Conservation (phyloP, 768 basidiomycete genomes). For the Naganishia kalamii region DNA sequence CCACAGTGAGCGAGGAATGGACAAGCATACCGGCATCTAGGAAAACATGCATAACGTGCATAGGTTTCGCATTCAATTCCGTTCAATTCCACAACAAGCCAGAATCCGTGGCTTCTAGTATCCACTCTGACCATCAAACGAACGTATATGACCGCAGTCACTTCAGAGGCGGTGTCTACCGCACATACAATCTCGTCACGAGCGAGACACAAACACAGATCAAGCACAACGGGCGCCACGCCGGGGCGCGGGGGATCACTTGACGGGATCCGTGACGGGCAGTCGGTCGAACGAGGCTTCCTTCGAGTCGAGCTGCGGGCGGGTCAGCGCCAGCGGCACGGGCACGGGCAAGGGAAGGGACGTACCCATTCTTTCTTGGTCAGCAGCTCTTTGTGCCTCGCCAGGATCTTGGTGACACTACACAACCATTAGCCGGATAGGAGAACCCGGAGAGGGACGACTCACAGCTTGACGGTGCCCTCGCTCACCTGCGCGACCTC, state of each 20-base stretch:
- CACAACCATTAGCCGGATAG: background rate
- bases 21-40: too few species aligned
- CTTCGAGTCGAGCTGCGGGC: background rate
- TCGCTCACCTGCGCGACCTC: conserved; percentile 89
- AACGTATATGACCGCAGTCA: too few species aligned
- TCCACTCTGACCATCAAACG: too few species aligned
- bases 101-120: too few species aligned
- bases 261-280: background rate
- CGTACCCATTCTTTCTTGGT: conserved; percentile 14
- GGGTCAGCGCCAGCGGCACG: background rate
- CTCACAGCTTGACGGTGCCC: conserved; percentile 74
- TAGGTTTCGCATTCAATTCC: too few species aligned
- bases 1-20: too few species aligned
- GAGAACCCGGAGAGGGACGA: background rate
- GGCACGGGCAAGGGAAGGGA: background rate
- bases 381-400: conserved; percentile 12
- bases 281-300: conserved; percentile 12
- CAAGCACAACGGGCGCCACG: too few species aligned
- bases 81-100: too few species aligned
- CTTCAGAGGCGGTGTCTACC: too few species aligned
- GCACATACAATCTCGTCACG: too few species aligned
- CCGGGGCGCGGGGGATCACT: background rate
- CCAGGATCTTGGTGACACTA: conserved; percentile 12
- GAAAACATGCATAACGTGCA: too few species aligned
- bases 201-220: too few species aligned